Conservation (phyloP, 2,329 filamentous ascomycete genomes). For the Hypoxylon rubiginosum region DNA sequence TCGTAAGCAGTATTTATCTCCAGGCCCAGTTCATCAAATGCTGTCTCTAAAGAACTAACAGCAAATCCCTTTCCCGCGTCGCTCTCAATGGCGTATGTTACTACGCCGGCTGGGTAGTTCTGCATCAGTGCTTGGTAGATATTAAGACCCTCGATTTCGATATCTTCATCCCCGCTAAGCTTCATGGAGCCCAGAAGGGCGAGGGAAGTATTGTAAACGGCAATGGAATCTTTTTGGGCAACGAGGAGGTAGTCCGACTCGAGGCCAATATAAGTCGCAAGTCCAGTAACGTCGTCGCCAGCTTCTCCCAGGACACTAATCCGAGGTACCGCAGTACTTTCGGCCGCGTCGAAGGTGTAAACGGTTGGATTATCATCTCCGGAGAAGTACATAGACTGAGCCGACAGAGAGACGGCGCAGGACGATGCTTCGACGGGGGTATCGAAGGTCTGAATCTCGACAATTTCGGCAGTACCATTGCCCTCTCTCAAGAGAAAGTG, state of each 20-base stretch:
- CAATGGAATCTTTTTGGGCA: constrained; percentile 55
- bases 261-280: constrained; percentile 57
- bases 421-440: constrained; percentile 58
- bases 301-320: constrained; percentile 55
- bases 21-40: constrained; percentile 53
- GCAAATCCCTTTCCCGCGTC: constrained; percentile 57
- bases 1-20: constrained; percentile 56
- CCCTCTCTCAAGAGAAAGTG: constrained; percentile 55
- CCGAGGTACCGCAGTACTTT: constrained; percentile 55
- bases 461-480: constrained; percentile 51
- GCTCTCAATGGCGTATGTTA: constrained; percentile 59
- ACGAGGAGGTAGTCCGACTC: constrained; percentile 58
- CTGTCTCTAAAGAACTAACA: constrained; percentile 54
- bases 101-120: constrained; percentile 55
- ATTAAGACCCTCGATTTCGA: constrained; percentile 59
- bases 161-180: constrained; percentile 56
- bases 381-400: constrained; percentile 57
- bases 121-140: constrained; percentile 56
- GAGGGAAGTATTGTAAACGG: constrained; percentile 56
- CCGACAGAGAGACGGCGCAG: constrained; percentile 56
- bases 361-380: constrained; percentile 55
- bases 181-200: constrained; percentile 54
- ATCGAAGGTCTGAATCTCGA: constrained; percentile 61
- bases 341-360: constrained; percentile 56
- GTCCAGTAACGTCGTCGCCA: constrained; percentile 56